Conservation (phyloP, 176 grass and related monocot genomes). For the Lolium multiflorum region DNA sequence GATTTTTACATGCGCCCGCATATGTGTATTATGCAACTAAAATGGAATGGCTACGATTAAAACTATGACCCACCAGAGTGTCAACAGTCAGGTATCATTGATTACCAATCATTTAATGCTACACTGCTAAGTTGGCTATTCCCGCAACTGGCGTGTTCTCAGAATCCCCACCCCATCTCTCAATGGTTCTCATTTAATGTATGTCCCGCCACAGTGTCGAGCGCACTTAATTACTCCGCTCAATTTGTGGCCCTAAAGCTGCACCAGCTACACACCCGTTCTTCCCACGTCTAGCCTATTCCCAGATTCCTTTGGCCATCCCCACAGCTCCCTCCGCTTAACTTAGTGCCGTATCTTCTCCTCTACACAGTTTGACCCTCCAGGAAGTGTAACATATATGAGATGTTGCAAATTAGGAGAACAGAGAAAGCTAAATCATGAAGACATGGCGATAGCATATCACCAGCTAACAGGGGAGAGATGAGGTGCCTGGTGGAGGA, state of each 20-base stretch:
- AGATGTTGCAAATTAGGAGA: conserved; percentile 3
- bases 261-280: background rate
- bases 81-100: background rate
- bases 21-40: background rate
- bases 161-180: background rate
- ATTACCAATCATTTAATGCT: background rate
- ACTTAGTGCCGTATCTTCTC: background rate
- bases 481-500: background rate
- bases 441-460: background rate
- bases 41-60: conserved; percentile 7
- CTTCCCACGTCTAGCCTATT: background rate
- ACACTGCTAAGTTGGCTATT: background rate
- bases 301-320: background rate
- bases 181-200: background rate
- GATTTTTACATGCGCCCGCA: background rate
- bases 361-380: background rate
- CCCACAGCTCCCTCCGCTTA: background rate
- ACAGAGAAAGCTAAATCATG: conserved; percentile 1
- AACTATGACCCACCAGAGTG: background rate
- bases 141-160: background rate
- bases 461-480: background rate
- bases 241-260: background rate
- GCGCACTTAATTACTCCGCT: background rate
- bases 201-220: background rate
- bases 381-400: background rate